Base-by-base conservation (phyloP, 2,329 filamentous ascomycete species). In the Ilyonectria destructans region DNA sequence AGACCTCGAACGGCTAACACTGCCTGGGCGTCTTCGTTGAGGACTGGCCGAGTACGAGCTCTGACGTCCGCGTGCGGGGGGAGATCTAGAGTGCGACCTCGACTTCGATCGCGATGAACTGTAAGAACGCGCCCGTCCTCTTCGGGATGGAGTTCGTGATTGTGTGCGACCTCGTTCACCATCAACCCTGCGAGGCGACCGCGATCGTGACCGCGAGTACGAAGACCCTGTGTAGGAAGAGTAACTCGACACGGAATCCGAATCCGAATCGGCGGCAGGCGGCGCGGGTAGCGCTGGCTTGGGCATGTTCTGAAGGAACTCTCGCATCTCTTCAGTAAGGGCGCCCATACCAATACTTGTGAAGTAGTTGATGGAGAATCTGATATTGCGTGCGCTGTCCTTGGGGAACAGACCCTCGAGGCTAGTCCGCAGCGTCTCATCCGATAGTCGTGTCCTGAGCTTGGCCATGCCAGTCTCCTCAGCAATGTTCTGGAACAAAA, bases 281-380 rank as follows among this genome's bases (percentile, higher is more conserved):
- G 93, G 84, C 1, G 94, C 90, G 6, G 93, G 93, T 26, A 93
- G 84, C 1, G 92, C 88, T 3, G 95, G 95, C 79, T 97, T 96
- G 13, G 95, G 95, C 82, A 97, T 90, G 77, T 95, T 97, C 80
- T 95, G 93, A 64, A 99, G 87, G 78, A 92, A 91, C 77, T 97
- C 94, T 80, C 96, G 91, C 94, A 98, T 97, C 73, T 95, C 93
- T 79, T 99, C 96, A 2, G 96, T 99, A 69, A 99, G 87, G 26
- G 90, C 90, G 79, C 96, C 96, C 93, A 99, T 97, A 66, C 95
- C 95, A 76, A 99, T 97, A 77, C 95, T 96, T 10, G 96, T 99
- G 81, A 99, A 98, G 87, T 98, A 99, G 83, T 99, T 99, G 90
- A 99, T 97, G 58, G 95, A 94, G 86, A 99, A 99, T 61, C 96